These are phyloP conservation scores for Protea cynaroides DNA, from an alignment of 164 flowering plant genomes.

Conservation along the genomic window DNA sequence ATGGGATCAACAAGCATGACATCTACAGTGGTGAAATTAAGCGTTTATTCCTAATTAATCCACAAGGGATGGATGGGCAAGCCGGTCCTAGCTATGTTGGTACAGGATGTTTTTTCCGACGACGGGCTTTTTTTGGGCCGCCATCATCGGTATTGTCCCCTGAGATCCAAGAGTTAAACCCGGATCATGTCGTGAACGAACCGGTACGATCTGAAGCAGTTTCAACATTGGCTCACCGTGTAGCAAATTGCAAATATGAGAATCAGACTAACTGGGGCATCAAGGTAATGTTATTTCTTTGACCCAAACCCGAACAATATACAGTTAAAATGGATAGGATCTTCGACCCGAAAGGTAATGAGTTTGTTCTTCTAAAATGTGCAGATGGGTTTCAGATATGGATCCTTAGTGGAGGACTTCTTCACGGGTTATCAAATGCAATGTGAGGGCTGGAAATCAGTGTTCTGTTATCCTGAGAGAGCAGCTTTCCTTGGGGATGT, in stretches of 20 bases:
- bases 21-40: conserved; percentile 34
- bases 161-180: conserved; percentile 26
- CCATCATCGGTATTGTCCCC: conserved; percentile 23
- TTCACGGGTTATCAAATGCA: conserved; percentile 61
- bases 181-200: conserved; percentile 15
- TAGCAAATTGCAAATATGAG: conserved; percentile 53
- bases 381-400: conserved; percentile 77
- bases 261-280: conserved; percentile 48
- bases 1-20: conserved; percentile 37
- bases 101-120: conserved; percentile 49
- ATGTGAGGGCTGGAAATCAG: conserved; percentile 72
- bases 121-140: conserved; percentile 45
- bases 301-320: too few species aligned
- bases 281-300: conserved; percentile 28
- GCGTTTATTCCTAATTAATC: conserved; percentile 29
- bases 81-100: conserved; percentile 51
- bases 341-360: too few species aligned
- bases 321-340: too few species aligned
- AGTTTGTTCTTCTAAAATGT: too few species aligned
- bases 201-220: conserved; percentile 16
- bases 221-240: conserved; percentile 35
- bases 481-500: conserved; percentile 67
- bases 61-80: conserved; percentile 55
- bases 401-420: conserved; percentile 73
- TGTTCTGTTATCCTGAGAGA: conserved; percentile 58